Evolutionary conservation across 805 yeast species (phyloP).

Genomic region (Barnettozyma sucrosica): DNA sequence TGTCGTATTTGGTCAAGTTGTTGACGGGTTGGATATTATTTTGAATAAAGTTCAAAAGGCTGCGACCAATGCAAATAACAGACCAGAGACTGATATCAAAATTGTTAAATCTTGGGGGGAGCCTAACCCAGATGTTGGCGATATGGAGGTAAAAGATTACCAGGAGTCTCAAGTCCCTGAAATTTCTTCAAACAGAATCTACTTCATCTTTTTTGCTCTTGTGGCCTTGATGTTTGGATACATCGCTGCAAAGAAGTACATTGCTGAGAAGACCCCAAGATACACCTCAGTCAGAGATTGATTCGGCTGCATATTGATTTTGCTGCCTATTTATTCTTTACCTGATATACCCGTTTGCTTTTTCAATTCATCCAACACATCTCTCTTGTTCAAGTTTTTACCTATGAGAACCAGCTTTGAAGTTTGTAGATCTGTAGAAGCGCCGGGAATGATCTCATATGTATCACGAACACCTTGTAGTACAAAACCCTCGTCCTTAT

Average conservation of each 20-base stretch:
- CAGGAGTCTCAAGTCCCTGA: slow-evolving; percentile 14
- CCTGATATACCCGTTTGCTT: slow-evolving; percentile 16
- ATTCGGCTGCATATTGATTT: background rate
- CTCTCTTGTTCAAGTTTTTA: slow-evolving; percentile 42
- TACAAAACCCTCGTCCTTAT: slow-evolving; percentile 24
- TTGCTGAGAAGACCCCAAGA: slow-evolving; percentile 9
- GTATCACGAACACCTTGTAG: slow-evolving; percentile 93
- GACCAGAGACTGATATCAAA: slow-evolving; percentile 39
- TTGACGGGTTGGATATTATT: slow-evolving; percentile 55
- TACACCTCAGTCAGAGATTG: slow-evolving; percentile 25
- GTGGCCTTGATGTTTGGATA: slow-evolving; percentile 16
- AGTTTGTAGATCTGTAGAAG: slow-evolving; percentile 30
- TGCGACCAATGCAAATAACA: slow-evolving; percentile 36
- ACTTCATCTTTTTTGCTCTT: slow-evolving; percentile 17
- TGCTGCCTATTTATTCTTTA: background rate
- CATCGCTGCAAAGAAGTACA: slow-evolving; percentile 13
- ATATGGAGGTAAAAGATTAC: slow-evolving; percentile 18
- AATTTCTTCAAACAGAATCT: slow-evolving; percentile 9
- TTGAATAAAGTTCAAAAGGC: slow-evolving; percentile 55
- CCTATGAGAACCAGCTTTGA: slow-evolving; percentile 77
- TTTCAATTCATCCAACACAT: slow-evolving; percentile 30
- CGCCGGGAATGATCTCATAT: slow-evolving; percentile 63
- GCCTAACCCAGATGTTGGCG: slow-evolving; percentile 16
- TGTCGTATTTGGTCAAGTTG: slow-evolving; percentile 76
- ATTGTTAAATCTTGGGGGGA: slow-evolving; percentile 33